A percentile compares a stretch with the other conserved stretches of the same genome.
phyloP scores from a whole-genome alignment of 2,329 filamentous ascomycete genomes.

The Coniochaeta prunicola region DNA sequence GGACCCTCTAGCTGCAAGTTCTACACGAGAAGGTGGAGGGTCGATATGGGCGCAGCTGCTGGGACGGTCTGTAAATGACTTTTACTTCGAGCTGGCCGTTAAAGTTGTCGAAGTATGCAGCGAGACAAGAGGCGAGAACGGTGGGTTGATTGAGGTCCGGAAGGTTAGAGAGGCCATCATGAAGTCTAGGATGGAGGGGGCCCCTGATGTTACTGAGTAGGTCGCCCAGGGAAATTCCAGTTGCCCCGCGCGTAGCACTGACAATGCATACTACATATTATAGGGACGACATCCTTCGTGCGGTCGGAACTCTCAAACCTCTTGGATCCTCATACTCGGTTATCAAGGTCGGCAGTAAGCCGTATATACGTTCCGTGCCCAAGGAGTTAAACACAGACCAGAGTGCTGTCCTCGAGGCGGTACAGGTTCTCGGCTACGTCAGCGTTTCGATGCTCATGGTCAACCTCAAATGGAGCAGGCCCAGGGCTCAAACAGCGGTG shows the following conservation, averaged over 20 bases:
- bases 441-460: conserved; percentile 81
- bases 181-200: conserved; percentile 66
- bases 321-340: conserved; percentile 84
- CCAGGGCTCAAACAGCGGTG: conserved; percentile 79
- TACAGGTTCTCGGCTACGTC: conserved; percentile 83
- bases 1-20: conserved; percentile 75
- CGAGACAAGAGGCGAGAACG: conserved; percentile 81
- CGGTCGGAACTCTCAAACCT: conserved; percentile 79
- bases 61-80: conserved; percentile 89
- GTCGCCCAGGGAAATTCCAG: conserved; percentile 13
- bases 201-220: conserved; percentile 72
- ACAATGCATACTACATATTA: background rate
- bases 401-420: conserved; percentile 82
- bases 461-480: conserved; percentile 79
- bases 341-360: conserved; percentile 72
- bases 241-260: background rate
- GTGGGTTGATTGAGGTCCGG: conserved; percentile 76
- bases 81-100: conserved; percentile 97
- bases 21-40: conserved; percentile 37
- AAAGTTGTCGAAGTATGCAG: conserved; percentile 89
- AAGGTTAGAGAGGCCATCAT: conserved; percentile 75
- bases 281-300: conserved; percentile 82
- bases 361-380: conserved; percentile 86
- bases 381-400: conserved; percentile 95
- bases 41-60: conserved; percentile 92